Base-by-base conservation (phyloP, 352 stramenopile species). In the Globisporangium acanthophoron region DNA sequence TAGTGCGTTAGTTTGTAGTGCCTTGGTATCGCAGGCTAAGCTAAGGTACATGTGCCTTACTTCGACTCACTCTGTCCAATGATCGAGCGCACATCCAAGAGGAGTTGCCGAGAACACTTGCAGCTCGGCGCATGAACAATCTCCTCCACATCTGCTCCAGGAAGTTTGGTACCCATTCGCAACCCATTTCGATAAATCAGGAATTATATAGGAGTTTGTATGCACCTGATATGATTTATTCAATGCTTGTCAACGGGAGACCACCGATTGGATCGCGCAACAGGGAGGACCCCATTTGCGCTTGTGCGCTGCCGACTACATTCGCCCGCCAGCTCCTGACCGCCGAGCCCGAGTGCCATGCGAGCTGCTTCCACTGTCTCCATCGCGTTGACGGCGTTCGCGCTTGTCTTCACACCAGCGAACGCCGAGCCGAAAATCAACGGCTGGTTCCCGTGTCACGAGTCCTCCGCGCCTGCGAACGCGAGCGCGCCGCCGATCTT, bases 401-500 rank as follows among this genome's bases (percentile, higher is more conserved):
- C 13, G 37, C 11, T 43, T 12, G 37, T 13, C 11, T 12, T 43
- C 37, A 43, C 37, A 13, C 37, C 37, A 13, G 37, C 37, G 37
- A 12, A 1, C 11, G 37, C 37, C 16, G 37, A 43, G 2, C 37
- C 43, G 43, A 48, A 48, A 18, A 29, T 48, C 43, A 48, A 48
- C 0, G 43, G 43, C 9, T 48, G 43, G 43, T 48, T 48, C 43
- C 43, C 43, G 21, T 48, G 43, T 24, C 43, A 48, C n/a, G 43
- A 48, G 3, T 31, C 43, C 18, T 29, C 18, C 0, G 43, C 43
- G 9, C 43, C 20, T 12, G 20, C 7, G 18, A 48, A 48, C 43
- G 43, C 6, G 43, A 48, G 43, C 43, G 43, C 43, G 43, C 43
- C 43, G 18, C 43, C 33, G 6, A 21, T 48, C 20, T 55, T 62